Conservation (phyloP, 768 basidiomycete species). For the Tulasnella sp. region DNA sequence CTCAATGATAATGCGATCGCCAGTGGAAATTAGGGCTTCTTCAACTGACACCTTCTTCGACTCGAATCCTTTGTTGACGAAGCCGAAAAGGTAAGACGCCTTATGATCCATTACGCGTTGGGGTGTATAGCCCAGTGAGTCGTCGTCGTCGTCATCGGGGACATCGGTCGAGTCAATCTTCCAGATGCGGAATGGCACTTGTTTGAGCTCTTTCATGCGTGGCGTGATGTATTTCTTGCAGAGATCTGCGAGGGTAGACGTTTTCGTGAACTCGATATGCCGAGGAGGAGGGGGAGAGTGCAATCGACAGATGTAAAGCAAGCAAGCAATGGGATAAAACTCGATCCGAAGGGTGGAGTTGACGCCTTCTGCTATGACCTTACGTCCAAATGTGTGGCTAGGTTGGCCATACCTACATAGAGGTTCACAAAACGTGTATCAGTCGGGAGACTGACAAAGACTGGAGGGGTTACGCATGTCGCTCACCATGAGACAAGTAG, state of each 20-base stretch:
- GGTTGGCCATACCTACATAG: conserved; percentile 60
- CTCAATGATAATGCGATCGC: conserved; percentile 71
- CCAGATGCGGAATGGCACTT: conserved; percentile 43
- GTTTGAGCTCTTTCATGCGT: not conserved
- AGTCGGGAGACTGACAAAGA: not conserved
- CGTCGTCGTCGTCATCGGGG: conserved; percentile 26
- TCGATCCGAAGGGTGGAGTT: conserved; percentile 48
- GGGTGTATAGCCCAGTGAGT: conserved; percentile 16
- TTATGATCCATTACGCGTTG: conserved; percentile 7
- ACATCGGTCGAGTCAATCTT: conserved; percentile 24
- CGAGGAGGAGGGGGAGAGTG: conserved; percentile 24
- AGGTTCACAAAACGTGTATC: conserved; percentile 5
- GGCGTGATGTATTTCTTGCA: conserved; percentile 24
- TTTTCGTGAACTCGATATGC: conserved; percentile 39
- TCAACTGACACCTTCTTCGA: conserved; percentile 36
- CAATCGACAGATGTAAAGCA: conserved; percentile 31
- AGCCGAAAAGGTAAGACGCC: conserved; percentile 1
- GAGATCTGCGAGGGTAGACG: conserved; percentile 36
- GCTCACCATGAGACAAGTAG: conserved; percentile 59
- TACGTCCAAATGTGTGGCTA: conserved; percentile 45
- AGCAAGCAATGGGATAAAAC: conserved; percentile 56
- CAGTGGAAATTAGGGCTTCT: conserved; percentile 29
- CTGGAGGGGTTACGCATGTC: conserved; percentile 5
- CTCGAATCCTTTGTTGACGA: conserved; percentile 20
- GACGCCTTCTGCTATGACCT: conserved; percentile 51